These are phyloP conservation scores for Coemansia sp. DNA, from an alignment of 192 early-diverging fungal genomes.

Conservation along the genomic window DNA sequence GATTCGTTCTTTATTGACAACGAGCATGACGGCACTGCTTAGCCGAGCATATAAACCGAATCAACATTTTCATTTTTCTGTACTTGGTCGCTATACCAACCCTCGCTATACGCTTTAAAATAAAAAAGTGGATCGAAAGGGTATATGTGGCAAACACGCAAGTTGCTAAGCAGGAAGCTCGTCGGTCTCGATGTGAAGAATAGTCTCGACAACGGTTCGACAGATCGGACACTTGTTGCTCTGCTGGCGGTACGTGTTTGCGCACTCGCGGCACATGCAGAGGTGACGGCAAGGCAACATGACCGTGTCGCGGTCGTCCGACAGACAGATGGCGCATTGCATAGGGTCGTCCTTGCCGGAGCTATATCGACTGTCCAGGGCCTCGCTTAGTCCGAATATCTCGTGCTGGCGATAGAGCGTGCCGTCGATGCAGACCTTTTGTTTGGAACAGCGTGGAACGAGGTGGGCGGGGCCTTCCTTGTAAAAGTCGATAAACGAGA, in stretches of 20 bases:
- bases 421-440: slow-evolving; percentile 41
- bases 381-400: slow-evolving; percentile 45
- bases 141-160: neutral
- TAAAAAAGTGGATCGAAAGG: neutral
- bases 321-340: slow-evolving; percentile 79
- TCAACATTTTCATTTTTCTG: neutral
- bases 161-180: neutral
- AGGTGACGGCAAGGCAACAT: slow-evolving; percentile 80
- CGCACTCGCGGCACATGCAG: slow-evolving; percentile 76
- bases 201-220: slow-evolving; percentile 42
- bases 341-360: slow-evolving; percentile 42
- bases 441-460: slow-evolving; percentile 41
- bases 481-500: slow-evolving; percentile 46
- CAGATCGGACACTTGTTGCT: slow-evolving; percentile 57
- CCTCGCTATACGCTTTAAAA: neutral
- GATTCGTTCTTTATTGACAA: slow-evolving; percentile 16
- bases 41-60: neutral
- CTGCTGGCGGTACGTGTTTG: slow-evolving; percentile 62
- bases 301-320: slow-evolving; percentile 69
- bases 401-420: slow-evolving; percentile 40
- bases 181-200: slow-evolving; percentile 33
- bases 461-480: slow-evolving; percentile 31
- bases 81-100: neutral
- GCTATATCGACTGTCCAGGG: slow-evolving; percentile 11
- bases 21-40: neutral